A percentile compares a stretch with the other conserved stretches of the same genome.
These are phyloP conservation scores for Oryza brachyantha DNA, from an alignment of 176 grass and related monocot species.

Conservation along the genomic window DNA sequence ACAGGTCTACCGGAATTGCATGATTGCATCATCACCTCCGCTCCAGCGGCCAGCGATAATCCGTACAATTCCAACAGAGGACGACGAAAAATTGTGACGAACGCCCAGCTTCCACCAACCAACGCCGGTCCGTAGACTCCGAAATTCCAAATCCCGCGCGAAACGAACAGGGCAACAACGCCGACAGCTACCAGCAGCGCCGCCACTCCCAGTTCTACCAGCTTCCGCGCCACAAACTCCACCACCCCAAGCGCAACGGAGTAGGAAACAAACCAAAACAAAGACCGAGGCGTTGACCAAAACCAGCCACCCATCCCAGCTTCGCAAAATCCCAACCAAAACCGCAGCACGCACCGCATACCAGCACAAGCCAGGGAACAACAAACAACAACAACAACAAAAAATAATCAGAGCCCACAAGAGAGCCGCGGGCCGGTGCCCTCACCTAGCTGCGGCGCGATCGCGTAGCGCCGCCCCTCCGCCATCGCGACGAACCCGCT, in stretches of 20 bases:
- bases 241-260: background rate
- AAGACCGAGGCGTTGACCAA: slow-evolving; percentile 38
- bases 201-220: background rate
- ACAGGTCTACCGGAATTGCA: background rate
- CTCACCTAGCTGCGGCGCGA: slow-evolving; percentile 76
- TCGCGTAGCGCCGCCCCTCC: slow-evolving; percentile 63
- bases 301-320: background rate
- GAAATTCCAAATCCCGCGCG: background rate
- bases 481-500: slow-evolving; percentile 37
- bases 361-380: background rate
- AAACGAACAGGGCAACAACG: background rate
- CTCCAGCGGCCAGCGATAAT: background rate
- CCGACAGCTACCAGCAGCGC: background rate
- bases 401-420: background rate
- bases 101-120: background rate
- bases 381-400: too few relatives aligned
- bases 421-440: background rate
- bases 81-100: background rate
- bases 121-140: background rate
- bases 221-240: background rate
- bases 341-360: background rate
- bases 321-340: background rate
- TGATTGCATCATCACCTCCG: background rate
- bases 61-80: background rate
- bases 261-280: slow-evolving; percentile 22